Percentiles rank a stretch among this genome's conserved stretches.
These are phyloP conservation scores for Pugionium cornutum DNA, from an alignment of 345 rosid genomes.

Conservation along the genomic window DNA sequence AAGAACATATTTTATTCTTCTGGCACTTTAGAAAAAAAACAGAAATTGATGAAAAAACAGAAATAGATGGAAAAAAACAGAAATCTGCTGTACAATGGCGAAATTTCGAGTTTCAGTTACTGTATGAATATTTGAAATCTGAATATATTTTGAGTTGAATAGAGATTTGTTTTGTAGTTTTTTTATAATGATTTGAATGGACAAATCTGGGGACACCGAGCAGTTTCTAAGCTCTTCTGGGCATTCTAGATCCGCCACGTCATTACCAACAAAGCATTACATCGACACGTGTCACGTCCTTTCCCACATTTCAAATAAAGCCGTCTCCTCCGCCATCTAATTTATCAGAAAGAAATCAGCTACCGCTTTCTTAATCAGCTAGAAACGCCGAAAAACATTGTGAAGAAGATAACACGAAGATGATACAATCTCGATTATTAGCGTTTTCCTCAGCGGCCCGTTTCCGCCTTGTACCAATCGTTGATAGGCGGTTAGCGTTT, in stretches of 20 bases:
- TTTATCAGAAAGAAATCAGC: not conserved
- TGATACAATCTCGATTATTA: constrained; percentile 47
- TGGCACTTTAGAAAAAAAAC: too few species aligned
- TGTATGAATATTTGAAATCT: too few species aligned
- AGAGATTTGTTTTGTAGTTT: too few species aligned
- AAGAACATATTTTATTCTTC: too few species aligned
- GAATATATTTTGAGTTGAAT: too few species aligned
- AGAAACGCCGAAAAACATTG: not conserved
- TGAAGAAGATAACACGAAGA: not conserved
- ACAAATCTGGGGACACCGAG: constrained; percentile 25
- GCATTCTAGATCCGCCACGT: constrained; percentile 22
- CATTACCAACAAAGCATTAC: not conserved
- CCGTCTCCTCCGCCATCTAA: not conserved
- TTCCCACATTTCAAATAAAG: not conserved
- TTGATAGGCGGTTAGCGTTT: constrained; percentile 35
- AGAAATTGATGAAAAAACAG: too few species aligned
- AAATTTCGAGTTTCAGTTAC: too few species aligned
- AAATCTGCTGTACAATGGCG: too few species aligned
- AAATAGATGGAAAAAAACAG: too few species aligned
- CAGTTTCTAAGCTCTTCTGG: constrained; percentile 31
- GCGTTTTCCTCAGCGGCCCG: constrained; percentile 38
- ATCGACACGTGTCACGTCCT: constrained; percentile 21
- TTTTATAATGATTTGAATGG: not conserved
- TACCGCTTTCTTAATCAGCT: not conserved
- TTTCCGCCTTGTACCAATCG: constrained; percentile 12